Conservation (phyloP, 176 grass and related monocot genomes). For the Metroxylon sagu region DNA sequence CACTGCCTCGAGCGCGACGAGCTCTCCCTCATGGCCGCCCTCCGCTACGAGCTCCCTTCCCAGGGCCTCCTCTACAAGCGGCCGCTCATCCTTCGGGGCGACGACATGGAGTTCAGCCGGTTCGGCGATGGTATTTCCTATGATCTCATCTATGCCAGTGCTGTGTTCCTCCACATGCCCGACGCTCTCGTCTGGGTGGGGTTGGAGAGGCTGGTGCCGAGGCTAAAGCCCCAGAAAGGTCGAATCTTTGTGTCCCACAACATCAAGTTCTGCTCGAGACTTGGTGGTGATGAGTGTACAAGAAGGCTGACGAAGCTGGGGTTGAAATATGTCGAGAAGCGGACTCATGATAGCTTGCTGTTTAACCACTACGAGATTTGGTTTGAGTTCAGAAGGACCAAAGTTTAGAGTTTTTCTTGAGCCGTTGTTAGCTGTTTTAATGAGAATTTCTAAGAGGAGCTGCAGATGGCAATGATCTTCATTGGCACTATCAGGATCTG, state of each 20-base stretch:
- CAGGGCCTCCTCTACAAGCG: slow-evolving; percentile 81
- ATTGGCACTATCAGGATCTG: neutral
- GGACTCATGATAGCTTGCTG: slow-evolving; percentile 83
- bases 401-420: slow-evolving; percentile 29
- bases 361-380: slow-evolving; percentile 97
- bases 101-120: slow-evolving; percentile 79
- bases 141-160: slow-evolving; percentile 89
- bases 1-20: slow-evolving; percentile 91
- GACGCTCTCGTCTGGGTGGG: slow-evolving; percentile 81
- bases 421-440: slow-evolving; percentile 19
- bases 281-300: slow-evolving; percentile 67
- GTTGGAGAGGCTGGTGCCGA: slow-evolving; percentile 53
- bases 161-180: slow-evolving; percentile 74
- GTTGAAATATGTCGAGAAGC: slow-evolving; percentile 63
- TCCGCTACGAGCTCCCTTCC: slow-evolving; percentile 65
- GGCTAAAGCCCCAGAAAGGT: slow-evolving; percentile 64
- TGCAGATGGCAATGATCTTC: slow-evolving; percentile 2
- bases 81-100: slow-evolving; percentile 61
- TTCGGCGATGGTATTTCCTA: slow-evolving; percentile 67
- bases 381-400: slow-evolving; percentile 72
- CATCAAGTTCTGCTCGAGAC: slow-evolving; percentile 78
- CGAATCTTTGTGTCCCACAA: slow-evolving; percentile 91
- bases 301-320: slow-evolving; percentile 44
- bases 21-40: slow-evolving; percentile 74
- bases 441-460: slow-evolving; percentile 2